phyloP scores from a whole-genome alignment of 257 asterid species.

The Marsdenia floribunda region DNA sequence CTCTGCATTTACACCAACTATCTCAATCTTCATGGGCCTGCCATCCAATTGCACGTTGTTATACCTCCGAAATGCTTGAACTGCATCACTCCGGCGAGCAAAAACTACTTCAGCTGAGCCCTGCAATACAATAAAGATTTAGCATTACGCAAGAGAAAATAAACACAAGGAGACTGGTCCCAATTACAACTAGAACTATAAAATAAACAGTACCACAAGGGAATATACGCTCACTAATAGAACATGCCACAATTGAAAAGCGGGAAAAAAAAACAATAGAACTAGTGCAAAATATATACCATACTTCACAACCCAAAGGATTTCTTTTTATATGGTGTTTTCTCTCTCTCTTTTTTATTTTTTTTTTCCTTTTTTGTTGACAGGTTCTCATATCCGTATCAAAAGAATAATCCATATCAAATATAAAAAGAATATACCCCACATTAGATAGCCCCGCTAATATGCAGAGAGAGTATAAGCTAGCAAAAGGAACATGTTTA shows the following conservation, averaged over 20 bases:
- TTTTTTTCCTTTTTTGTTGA: no score
- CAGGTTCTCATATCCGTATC: not conserved
- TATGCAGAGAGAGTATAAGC: no score
- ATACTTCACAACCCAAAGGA: not conserved
- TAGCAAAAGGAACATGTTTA: no score
- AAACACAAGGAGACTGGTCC: not conserved
- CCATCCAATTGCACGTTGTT: slow-evolving; percentile 90
- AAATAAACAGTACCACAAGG: not conserved
- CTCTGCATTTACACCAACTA: slow-evolving; percentile 47
- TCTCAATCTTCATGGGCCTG: slow-evolving; percentile 81
- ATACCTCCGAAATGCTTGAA: slow-evolving; percentile 68
- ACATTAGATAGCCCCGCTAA: not conserved
- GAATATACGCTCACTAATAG: not conserved
- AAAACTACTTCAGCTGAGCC: slow-evolving; percentile 85
- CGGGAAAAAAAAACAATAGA: no score
- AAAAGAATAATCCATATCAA: not conserved
- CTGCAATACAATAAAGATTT: slow-evolving; percentile 22
- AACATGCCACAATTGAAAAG: not conserved
- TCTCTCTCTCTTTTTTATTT: no score
- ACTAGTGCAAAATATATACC: not conserved
- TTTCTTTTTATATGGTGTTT: no score
- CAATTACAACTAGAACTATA: not conserved
- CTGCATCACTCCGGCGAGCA: slow-evolving; percentile 75
- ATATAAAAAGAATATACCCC: no score
- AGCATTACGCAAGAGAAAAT: not conserved